Percentiles rank a stretch among this genome's conserved stretches.
Evolutionary conservation across 257 asterid genomes (phyloP).

Genomic region (Solanum piurae): DNA sequence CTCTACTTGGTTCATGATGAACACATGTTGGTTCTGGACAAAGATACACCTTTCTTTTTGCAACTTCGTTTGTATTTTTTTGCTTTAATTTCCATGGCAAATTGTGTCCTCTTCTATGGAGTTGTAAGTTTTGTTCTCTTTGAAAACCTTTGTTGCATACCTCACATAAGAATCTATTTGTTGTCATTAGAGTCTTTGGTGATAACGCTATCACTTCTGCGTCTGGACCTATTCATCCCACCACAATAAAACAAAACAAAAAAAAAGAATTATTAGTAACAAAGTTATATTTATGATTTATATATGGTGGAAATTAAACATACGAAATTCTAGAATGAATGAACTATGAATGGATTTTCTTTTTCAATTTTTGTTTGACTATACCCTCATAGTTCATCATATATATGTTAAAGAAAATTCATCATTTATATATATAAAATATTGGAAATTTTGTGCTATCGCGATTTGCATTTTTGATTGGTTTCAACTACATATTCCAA

Average conservation of each 20-base stretch:
- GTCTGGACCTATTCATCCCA: constrained; percentile 40
- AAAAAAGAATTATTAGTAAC: not conserved
- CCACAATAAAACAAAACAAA: not conserved
- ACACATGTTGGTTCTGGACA: constrained; percentile 80
- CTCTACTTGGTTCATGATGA: constrained; percentile 70
- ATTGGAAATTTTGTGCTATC: not conserved
- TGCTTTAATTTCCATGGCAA: constrained; percentile 72
- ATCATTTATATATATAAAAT: not conserved
- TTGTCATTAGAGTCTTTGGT: constrained; percentile 75
- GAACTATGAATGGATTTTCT: not conserved
- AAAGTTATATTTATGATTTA: not conserved
- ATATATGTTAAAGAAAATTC: not conserved
- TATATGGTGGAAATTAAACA: not conserved
- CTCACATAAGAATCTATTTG: constrained; percentile 67
- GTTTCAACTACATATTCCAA: not conserved
- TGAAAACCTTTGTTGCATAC: constrained; percentile 86
- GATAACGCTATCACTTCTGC: constrained; percentile 72
- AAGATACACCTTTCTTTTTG: constrained; percentile 48
- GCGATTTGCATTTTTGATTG: not conserved
- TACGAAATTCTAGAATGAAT: not conserved
- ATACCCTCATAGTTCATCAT: not conserved
- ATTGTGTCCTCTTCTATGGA: constrained; percentile 75
- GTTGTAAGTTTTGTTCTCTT: constrained; percentile 78
- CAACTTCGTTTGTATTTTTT: constrained; percentile 50
- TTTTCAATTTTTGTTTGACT: not conserved